Evolutionary conservation across 352 stramenopile species (phyloP), one percentile per base, ranked within the genome.

Genomic region (Pythium brassicae): DNA sequence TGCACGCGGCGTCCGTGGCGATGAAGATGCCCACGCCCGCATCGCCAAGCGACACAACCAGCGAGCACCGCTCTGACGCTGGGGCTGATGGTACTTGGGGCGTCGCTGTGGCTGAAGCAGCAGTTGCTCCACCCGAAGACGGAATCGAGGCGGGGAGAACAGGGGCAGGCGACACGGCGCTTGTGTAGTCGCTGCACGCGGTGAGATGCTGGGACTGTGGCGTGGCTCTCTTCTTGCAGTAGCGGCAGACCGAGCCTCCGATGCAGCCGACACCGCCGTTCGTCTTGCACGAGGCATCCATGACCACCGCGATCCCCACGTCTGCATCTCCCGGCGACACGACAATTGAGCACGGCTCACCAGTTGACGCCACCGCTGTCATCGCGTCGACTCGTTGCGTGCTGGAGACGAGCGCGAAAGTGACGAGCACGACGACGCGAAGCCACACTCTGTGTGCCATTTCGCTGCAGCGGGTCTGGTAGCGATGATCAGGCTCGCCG

Each of bases 271-370:
- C 35, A 1, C 51, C 58, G 14, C 58, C 51, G 40, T 17, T 44
- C 4, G 20, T 45, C 4, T 37, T 50, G 17, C 68, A 78, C 1
- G 54, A 53, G 0, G 48, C 40, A 43, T 80, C 71, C 2, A 53
- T 55, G 19, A 55, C 57, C 22, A 72, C 61, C 20, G 67, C 57
- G 29, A 79, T 66, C 2, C 71, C 71, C 22, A 66, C 61, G 15
- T 56, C 66, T 8, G 61, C 52, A 25, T 59, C 64, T 12, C 69
- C 65, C 48, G 53, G 7, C 11, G 46, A 58, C 0, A 47, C 59
- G 19, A 35, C 12, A 26, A 40, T 12, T 25, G 22, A 32, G 22
- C 40, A 55, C 49, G 35, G 34, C 22, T 29, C 47, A 12, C 26
- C n/a, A 26, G 29, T 27, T 14, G 22, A 10, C 23, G 45, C 45